A percentile compares a stretch with the other conserved stretches of the same genome.
Conservation (phyloP, 257 asterid genomes). For the Nicotiana tomentosiformis region DNA sequence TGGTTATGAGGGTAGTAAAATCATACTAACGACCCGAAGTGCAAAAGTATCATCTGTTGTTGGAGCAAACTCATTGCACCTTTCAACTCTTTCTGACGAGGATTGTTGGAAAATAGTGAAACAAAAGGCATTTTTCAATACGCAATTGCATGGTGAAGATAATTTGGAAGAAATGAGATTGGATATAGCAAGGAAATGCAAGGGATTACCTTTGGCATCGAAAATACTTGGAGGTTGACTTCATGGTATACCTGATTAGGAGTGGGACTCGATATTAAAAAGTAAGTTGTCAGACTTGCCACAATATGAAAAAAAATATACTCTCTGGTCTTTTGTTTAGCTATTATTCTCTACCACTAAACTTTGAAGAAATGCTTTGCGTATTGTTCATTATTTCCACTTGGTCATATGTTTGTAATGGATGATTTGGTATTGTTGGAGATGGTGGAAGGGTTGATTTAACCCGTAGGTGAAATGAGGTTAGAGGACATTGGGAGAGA, state of each 20-base stretch:
- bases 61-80: not conserved
- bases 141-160: not conserved
- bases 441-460: slow-evolving; percentile 38
- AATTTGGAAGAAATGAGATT: slow-evolving; percentile 21
- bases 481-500: slow-evolving; percentile 28
- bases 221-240: slow-evolving; percentile 31
- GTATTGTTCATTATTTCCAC: slow-evolving; percentile 35
- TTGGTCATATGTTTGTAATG: slow-evolving; percentile 16
- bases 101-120: slow-evolving; percentile 30
- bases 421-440: slow-evolving; percentile 26
- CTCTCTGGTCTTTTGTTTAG: slow-evolving; percentile 27
- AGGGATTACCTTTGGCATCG: slow-evolving; percentile 35
- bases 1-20: not conserved
- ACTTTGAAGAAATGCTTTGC: slow-evolving; percentile 31
- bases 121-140: slow-evolving; percentile 20
- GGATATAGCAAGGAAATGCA: slow-evolving; percentile 27
- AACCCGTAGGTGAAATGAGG: slow-evolving; percentile 15
- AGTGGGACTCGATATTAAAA: slow-evolving; percentile 25
- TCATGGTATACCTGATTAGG: slow-evolving; percentile 12
- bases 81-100: slow-evolving; percentile 14
- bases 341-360: slow-evolving; percentile 31
- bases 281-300: slow-evolving; percentile 36
- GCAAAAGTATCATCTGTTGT: not conserved
- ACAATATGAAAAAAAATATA: slow-evolving; percentile 13
- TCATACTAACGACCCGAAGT: slow-evolving; percentile 30